These are phyloP conservation scores for Xylaria sp. DNA, from an alignment of 2,329 filamentous ascomycete genomes.

Conservation along the genomic window DNA sequence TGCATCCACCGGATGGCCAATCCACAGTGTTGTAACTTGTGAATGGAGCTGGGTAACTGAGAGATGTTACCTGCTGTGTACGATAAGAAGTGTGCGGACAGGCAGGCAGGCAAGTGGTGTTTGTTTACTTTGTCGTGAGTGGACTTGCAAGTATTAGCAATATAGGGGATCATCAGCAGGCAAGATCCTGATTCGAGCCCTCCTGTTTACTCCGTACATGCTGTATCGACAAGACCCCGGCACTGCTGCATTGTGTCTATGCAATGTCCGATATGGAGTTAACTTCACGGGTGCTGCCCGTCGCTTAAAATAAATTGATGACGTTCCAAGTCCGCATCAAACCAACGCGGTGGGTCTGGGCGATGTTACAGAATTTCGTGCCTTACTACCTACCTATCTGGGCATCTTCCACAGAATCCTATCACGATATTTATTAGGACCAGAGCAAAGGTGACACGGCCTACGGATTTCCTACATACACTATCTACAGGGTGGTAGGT, in stretches of 20 bases:
- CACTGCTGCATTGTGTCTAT: background rate
- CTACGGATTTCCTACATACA: no score
- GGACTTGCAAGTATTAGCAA: background rate
- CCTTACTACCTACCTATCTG: no score
- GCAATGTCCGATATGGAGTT: background rate
- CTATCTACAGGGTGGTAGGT: no score
- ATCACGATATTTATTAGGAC: no score
- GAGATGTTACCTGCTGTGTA: background rate
- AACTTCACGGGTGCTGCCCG: background rate
- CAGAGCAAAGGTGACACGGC: no score
- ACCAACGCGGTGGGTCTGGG: background rate
- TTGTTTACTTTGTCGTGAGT: background rate
- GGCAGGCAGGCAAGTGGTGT: background rate
- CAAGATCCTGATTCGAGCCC: background rate
- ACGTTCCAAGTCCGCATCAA: background rate
- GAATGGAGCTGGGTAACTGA: background rate
- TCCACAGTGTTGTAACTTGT: background rate
- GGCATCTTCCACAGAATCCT: no score
- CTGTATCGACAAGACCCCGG: background rate
- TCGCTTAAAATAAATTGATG: background rate
- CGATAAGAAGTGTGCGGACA: background rate
- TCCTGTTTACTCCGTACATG: background rate
- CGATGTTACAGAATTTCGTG: background rate
- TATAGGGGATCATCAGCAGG: background rate
- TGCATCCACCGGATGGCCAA: no score